A percentile compares a stretch with the other conserved stretches of the same genome.
Conservation (phyloP, 163 green algal genomes). For the Scenedesmus sp. region DNA sequence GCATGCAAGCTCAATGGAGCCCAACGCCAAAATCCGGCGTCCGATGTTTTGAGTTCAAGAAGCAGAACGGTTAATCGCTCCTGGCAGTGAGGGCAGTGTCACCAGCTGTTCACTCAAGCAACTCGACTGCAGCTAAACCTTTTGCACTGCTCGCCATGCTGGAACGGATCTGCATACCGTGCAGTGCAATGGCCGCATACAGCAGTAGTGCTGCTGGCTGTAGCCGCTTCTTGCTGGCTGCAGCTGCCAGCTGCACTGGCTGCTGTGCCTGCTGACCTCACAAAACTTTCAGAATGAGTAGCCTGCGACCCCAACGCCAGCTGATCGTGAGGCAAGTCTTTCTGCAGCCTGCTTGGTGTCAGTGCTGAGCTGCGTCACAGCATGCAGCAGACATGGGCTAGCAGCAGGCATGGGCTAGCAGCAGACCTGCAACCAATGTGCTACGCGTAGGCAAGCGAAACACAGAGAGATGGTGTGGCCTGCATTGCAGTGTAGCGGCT, state of each 20-base stretch:
- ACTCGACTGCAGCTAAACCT: neutral
- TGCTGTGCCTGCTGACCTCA: conserved; percentile 55
- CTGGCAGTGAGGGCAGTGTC: neutral
- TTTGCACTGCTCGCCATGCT: neutral
- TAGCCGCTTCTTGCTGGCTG: neutral
- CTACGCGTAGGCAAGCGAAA: too few relatives aligned
- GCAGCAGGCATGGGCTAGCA: neutral
- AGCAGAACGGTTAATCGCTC: neutral
- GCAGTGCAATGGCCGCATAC: neutral
- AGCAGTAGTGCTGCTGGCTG: conserved; percentile 4
- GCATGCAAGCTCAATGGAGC: too few relatives aligned
- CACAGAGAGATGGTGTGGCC: too few relatives aligned
- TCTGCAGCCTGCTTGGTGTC: neutral
- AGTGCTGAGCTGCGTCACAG: neutral
- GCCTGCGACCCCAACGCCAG: conserved; percentile 46
- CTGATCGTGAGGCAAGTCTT: conserved; percentile 57
- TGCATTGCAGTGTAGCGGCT: too few relatives aligned
- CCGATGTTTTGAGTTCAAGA: conserved; percentile 11
- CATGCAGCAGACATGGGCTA: neutral
- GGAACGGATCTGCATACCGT: neutral
- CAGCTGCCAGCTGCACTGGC: neutral
- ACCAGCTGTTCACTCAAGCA: neutral
- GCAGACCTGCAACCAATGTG: too few relatives aligned
- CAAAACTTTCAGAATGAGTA: conserved; percentile 76
- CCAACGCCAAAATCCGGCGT: neutral